phyloP scores from a whole-genome alignment of 2,329 filamentous ascomycete genomes.

The Conoideocrella luteorostrata region DNA sequence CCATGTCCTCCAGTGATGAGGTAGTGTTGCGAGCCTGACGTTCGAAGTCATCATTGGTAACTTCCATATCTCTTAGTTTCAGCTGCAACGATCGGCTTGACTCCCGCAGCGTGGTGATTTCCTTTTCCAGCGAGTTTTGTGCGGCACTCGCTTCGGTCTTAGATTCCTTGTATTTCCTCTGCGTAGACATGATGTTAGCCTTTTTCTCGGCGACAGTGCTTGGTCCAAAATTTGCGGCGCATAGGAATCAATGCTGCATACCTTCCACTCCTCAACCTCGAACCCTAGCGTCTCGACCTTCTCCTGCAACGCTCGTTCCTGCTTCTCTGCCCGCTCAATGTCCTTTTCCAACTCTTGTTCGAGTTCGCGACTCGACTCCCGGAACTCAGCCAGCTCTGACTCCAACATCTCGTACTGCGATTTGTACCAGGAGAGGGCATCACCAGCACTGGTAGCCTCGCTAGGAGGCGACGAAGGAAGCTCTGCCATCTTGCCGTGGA shows the following conservation, averaged over 20 bases:
- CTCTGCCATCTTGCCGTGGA: slow-evolving; percentile 41
- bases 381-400: slow-evolving; percentile 86
- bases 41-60: slow-evolving; percentile 97
- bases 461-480: slow-evolving; percentile 56
- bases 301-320: slow-evolving; percentile 77
- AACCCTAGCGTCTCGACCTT: slow-evolving; percentile 80
- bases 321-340: slow-evolving; percentile 89
- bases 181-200: slow-evolving; percentile 11
- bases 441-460: slow-evolving; percentile 52
- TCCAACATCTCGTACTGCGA: slow-evolving; percentile 89
- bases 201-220: neutral
- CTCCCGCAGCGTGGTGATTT: slow-evolving; percentile 87
- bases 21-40: slow-evolving; percentile 92
- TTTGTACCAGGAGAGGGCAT: slow-evolving; percentile 92
- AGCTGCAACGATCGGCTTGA: slow-evolving; percentile 74
- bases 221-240: neutral
- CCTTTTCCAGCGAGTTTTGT: slow-evolving; percentile 85
- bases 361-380: slow-evolving; percentile 86
- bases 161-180: slow-evolving; percentile 95
- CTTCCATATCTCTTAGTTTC: slow-evolving; percentile 87
- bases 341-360: slow-evolving; percentile 95
- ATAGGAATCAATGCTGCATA: slow-evolving; percentile 33
- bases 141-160: slow-evolving; percentile 81
- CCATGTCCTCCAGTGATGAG: slow-evolving; percentile 91
- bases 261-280: slow-evolving; percentile 98